phyloP scores from a whole-genome alignment of 768 basidiomycete species.

The Leccinum subgranulosum region DNA sequence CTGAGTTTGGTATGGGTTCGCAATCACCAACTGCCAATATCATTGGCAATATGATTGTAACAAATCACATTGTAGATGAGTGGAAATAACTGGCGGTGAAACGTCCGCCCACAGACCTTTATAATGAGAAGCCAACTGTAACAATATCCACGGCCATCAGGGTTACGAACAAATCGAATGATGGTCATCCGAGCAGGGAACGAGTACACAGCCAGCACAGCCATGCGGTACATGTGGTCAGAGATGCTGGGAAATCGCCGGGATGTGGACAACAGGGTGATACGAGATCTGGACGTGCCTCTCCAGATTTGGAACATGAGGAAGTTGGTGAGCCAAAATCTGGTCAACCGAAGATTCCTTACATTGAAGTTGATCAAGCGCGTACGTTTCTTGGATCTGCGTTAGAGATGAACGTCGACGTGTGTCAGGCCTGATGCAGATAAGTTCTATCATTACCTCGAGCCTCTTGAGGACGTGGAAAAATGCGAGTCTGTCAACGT shows the following conservation, averaged over 20 bases:
- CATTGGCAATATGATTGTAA: too few relatives aligned
- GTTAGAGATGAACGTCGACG: background rate
- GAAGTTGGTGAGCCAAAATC: constrained; percentile 3
- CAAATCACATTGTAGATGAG: too few relatives aligned
- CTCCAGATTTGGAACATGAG: constrained; percentile 77
- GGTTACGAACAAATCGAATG: too few relatives aligned
- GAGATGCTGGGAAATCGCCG: constrained; percentile 64
- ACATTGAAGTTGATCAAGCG: constrained; percentile 85
- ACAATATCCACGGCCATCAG: too few relatives aligned
- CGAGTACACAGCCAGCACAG: too few relatives aligned
- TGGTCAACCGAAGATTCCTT: background rate
- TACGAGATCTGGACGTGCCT: constrained; percentile 48
- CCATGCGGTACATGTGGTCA: constrained; percentile 97
- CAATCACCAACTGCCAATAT: too few relatives aligned
- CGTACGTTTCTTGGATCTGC: constrained; percentile 89
- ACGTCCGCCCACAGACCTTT: too few relatives aligned
- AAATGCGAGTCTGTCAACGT: constrained; percentile 78
- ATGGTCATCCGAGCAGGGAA: too few relatives aligned
- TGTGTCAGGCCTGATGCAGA: background rate
- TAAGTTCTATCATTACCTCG: constrained; percentile 61
- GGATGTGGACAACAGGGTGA: background rate
- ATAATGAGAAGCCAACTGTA: too few relatives aligned
- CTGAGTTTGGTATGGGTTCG: too few relatives aligned
- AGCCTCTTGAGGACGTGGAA: constrained; percentile 86
- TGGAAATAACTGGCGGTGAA: too few relatives aligned